These are phyloP conservation scores for Penicillium samsonianum DNA, from an alignment of 495 filamentous ascomycete species.

Conservation along the genomic window DNA sequence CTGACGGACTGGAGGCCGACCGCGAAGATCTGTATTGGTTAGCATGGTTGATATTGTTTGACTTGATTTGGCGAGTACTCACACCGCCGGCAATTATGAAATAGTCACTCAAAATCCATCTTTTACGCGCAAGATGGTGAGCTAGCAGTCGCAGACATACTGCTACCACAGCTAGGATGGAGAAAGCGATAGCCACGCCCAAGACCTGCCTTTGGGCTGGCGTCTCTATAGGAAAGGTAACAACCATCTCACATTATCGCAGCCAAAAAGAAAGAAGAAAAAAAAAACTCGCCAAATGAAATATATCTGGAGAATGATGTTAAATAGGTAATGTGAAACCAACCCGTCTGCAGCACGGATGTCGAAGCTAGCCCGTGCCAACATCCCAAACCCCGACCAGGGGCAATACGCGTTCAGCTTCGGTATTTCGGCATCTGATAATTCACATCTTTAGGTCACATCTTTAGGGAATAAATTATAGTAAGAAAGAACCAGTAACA, in stretches of 20 bases:
- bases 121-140: neutral
- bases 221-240: neutral
- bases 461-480: neutral
- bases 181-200: neutral
- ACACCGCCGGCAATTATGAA: slow-evolving; percentile 1
- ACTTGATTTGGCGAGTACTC: neutral
- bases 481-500: neutral
- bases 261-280: too few relatives aligned
- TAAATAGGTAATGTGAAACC: neutral
- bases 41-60: neutral
- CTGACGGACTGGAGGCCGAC: neutral
- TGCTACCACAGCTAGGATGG: neutral
- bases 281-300: neutral
- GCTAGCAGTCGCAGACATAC: neutral
- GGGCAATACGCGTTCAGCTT: neutral
- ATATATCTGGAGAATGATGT: neutral
- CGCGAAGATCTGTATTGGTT: neutral
- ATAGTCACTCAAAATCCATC: neutral
- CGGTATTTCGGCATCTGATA: neutral
- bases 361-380: neutral
- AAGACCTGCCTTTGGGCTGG: neutral
- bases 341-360: neutral
- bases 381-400: neutral
- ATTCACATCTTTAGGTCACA: neutral
- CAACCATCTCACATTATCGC: neutral